A percentile compares a stretch with the other conserved stretches of the same genome.
Evolutionary conservation across 1,284 basidiomycete genomes (phyloP).

Genomic region (Naganishia cerealis): DNA sequence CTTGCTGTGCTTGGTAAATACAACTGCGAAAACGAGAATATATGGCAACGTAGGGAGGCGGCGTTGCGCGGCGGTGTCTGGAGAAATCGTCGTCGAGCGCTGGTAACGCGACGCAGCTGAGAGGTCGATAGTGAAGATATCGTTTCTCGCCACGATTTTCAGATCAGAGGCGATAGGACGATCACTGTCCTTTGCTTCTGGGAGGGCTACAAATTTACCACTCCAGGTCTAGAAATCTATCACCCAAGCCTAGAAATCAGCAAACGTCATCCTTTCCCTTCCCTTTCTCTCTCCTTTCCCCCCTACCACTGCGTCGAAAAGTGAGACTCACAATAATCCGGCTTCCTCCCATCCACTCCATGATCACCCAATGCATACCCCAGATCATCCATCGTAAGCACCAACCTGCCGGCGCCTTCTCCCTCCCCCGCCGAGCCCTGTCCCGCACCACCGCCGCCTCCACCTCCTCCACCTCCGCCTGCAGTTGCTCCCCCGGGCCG

Average conservation of each 20-base stretch:
- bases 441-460: not conserved
- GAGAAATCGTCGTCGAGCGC: not conserved
- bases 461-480: not conserved
- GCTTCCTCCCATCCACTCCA: conserved; percentile 89
- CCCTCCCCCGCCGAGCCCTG: not conserved
- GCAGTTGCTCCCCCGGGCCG: conserved; percentile 41
- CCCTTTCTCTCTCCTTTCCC: not conserved
- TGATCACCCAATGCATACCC: conserved; percentile 89
- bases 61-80: not conserved
- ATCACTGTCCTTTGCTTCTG: too few relatives aligned
- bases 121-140: not conserved
- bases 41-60: not conserved
- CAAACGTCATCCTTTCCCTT: too few relatives aligned
- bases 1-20: not conserved
- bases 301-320: not conserved
- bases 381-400: conserved; percentile 95
- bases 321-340: conserved; percentile 63
- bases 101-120: not conserved
- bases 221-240: not conserved
- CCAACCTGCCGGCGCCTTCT: conserved; percentile 73
- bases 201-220: too few relatives aligned
- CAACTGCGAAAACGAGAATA: not conserved
- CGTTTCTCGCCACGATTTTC: not conserved
- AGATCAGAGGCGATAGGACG: too few relatives aligned
- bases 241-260: not conserved